Base-by-base conservation (phyloP, 257 asterid genomes). In the Solanum paucissectum region DNA sequence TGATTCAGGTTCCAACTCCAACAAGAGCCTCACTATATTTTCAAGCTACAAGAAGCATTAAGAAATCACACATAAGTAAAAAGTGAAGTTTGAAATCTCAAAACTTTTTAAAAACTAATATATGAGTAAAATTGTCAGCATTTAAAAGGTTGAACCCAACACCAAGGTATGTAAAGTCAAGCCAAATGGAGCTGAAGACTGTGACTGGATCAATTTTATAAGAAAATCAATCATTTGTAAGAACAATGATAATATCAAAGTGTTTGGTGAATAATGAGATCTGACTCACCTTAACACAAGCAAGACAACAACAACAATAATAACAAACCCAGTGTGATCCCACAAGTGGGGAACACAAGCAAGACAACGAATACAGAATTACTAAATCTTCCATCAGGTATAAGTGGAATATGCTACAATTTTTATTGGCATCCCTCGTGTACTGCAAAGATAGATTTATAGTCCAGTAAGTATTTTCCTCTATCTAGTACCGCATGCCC, bases 1-100 rank as follows among this genome's bases (percentile, higher is more conserved):
- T 27, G 98, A 93, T 88, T 94, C 99, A 33, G 99, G 98, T 83
- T 97, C 99, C 91, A 97, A 97, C 93, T 97, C 99, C 97, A 94
- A 87, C 83, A 97, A 90, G 91, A 95, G 98, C 87, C 99, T 94
- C 91, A 95, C 98, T 14, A 92, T 93, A 91, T 97, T 97, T 93
- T 97, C 99, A 92, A 97, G 99, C 99, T 97, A 89, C 95, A 95
- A 14, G 88, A 94, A 87, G 85, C 90, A 90, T 86, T 88, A 91
- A 87, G 68, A 86, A 88, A 44, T 32, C 60, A 79, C 90, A 40
- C 46, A 38, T 60, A 34, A 82, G 58, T 6, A 68, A 14, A 32
- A 60, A 32, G n/a, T 75, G 64, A 25, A 60, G 40, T 37, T 64
- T 60, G 64, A 83, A 72, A 81, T 71, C 86, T 58, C 87, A 29